phyloP scores from a whole-genome alignment of 2,329 filamentous ascomycete genomes.

The Xylariaceae sp. region DNA sequence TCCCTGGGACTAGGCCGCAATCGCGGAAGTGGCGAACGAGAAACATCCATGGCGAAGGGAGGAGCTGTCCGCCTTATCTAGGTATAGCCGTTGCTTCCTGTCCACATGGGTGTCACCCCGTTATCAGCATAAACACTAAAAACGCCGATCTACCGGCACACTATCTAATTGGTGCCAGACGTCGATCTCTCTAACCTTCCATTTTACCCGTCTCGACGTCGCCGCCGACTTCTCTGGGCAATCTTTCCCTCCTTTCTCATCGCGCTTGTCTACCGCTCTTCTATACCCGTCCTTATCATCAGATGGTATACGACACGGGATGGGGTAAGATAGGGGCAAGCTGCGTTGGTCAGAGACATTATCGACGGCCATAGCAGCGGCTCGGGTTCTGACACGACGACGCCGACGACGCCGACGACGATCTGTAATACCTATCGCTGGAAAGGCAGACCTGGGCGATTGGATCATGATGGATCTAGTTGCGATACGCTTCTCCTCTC shows the following conservation, averaged over 20 bases:
- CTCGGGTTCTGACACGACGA: neutral
- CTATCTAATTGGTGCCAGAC: neutral
- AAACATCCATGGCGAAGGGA: constrained; percentile 1
- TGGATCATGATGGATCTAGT: constrained; percentile 25
- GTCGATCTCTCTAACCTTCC: neutral
- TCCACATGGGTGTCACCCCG: neutral
- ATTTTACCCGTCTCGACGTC: neutral
- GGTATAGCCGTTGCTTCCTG: neutral
- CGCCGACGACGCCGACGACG: neutral
- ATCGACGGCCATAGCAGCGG: constrained; percentile 21
- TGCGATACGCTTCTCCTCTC: constrained; percentile 23
- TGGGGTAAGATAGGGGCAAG: constrained; percentile 25
- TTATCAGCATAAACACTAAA: neutral
- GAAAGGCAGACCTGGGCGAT: neutral
- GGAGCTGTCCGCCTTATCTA: neutral
- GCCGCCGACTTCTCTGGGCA: neutral
- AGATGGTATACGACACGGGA: constrained; percentile 25
- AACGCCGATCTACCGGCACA: neutral
- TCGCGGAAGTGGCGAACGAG: neutral
- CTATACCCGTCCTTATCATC: neutral
- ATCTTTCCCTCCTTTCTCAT: neutral
- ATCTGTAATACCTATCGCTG: neutral
- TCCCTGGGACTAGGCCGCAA: constrained; percentile 11
- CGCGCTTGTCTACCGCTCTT: constrained; percentile 2
- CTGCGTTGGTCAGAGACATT: constrained; percentile 29